phyloP scores from a whole-genome alignment of 202 grass and related monocot species.

The Brachypodium distachyon region DNA sequence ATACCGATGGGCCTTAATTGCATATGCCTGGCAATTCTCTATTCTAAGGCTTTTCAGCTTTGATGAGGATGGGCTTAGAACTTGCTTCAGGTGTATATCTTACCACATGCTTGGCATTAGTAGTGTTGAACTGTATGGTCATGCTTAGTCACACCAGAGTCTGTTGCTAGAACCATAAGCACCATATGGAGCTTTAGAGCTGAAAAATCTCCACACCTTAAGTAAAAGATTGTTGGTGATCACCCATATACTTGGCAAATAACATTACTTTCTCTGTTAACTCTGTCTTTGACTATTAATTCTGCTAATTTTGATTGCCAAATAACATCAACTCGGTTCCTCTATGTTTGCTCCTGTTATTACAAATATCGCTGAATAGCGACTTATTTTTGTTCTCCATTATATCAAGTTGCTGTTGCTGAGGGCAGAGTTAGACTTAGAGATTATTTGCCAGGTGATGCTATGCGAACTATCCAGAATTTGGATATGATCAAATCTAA shows the following conservation, averaged over 20 bases:
- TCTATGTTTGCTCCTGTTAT: not conserved
- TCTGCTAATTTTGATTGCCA: not conserved
- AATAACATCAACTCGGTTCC: too few relatives aligned
- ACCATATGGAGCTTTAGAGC: not conserved
- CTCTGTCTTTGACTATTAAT: not conserved
- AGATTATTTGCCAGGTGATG: constrained; percentile 47
- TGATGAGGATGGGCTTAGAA: constrained; percentile 60
- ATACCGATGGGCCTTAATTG: constrained; percentile 49
- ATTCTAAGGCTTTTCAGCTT: constrained; percentile 60
- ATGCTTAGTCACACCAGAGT: not conserved
- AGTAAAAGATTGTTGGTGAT: not conserved
- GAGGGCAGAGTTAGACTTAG: constrained; percentile 54
- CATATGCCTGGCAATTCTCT: constrained; percentile 41
- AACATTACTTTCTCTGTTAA: not conserved
- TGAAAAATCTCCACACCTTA: not conserved
- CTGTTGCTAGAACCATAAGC: not conserved
- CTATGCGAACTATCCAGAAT: constrained; percentile 25
- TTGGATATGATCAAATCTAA: constrained; percentile 54
- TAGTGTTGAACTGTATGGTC: not conserved
- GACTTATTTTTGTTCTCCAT: not conserved
- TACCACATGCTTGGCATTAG: not conserved
- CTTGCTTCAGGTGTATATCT: constrained; percentile 55
- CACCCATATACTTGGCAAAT: not conserved
- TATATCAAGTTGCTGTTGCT: constrained; percentile 53
- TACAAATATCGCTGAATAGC: not conserved